Evolutionary conservation across 768 basidiomycete genomes (phyloP), one percentile per base, ranked within the genome.

Genomic region (Lepiota brunneoincarnata): DNA sequence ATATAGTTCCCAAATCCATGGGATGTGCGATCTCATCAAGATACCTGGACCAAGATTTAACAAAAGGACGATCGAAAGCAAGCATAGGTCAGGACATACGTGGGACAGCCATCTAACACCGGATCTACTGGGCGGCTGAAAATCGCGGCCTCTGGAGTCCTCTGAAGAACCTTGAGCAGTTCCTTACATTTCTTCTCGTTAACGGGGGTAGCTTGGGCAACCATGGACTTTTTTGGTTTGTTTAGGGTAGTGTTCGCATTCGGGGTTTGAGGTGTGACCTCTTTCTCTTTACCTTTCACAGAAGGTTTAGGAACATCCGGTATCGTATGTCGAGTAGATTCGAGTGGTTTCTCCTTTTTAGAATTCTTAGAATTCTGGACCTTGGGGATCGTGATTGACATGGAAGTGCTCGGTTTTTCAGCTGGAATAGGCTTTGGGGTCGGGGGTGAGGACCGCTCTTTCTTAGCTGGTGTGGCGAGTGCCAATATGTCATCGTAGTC

Each of bases 1-100:
- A 67, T 60, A 97, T 89, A 2, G 95, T 96, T 7, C 82, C 83
- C 49, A 98, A 85, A 70, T 98, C 94, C 96, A 98, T 98, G 5
- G 96, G 96, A 59, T 89, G 73, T 56, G 81, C 71, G 64, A 98
- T 96, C 70, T 98, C 96, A 4, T 95, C 84, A 57, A 90, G 84
- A 68, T 98, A 98, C 17, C 93, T 97, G 61, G 15, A 28, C 35
- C 49, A 36, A 24, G 50, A 11, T 20, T 58, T n/a, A 39, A 14
- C 17, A 45, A 63, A 15, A 57, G 58, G 40, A 36, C 26, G 59
- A 46, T 54, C 28, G 24, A 35, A 12, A 21, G 15, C 28, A 10
- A 36, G 42, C 2, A 35, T 44, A 38, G 39, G 15, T 35, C 36
- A 28, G 15, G 46, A 79, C 89, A 71, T 65, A 95, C 91, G 93